Evolutionary conservation across 139 green algal species (phyloP).

Genomic region (Coelastrella sp.): DNA sequence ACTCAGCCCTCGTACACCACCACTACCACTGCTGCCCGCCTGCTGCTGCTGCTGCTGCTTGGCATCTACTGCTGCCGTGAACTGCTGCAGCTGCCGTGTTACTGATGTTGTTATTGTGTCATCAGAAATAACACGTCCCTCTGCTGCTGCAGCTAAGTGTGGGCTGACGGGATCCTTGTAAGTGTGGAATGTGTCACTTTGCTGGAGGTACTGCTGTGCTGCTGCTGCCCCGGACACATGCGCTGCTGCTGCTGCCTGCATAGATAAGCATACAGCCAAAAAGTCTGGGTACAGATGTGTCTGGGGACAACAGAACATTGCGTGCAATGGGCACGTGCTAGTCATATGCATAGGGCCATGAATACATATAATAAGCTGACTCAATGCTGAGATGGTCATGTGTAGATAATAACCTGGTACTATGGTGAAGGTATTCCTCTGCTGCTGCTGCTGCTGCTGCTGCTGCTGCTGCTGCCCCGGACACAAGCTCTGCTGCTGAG

Average conservation of each 20-base stretch:
- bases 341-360: too few species aligned
- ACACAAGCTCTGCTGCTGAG: too few species aligned
- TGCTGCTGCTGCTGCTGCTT: background rate
- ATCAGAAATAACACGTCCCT: conserved; percentile 72
- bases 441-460: too few species aligned
- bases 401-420: too few species aligned
- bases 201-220: background rate
- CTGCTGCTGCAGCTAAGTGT: conserved; percentile 77
- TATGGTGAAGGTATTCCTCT: too few species aligned
- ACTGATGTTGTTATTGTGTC: conserved; percentile 54
- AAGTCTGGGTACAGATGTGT: too few species aligned
- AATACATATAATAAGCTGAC: too few species aligned
- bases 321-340: too few species aligned
- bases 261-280: too few species aligned
- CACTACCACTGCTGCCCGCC: background rate
- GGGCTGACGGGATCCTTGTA: conserved; percentile 85
- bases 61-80: conserved; percentile 18
- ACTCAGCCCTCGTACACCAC: conserved; percentile 50
- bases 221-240: conserved; percentile 7
- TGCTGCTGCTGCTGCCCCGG: too few species aligned
- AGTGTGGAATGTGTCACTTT: conserved; percentile 68
- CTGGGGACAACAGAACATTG: too few species aligned
- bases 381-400: too few species aligned
- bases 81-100: conserved; percentile 53
- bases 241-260: conserved; percentile 4